Conservation (phyloP, 2,329 filamentous ascomycete genomes). For the Colletotrichum karsti region DNA sequence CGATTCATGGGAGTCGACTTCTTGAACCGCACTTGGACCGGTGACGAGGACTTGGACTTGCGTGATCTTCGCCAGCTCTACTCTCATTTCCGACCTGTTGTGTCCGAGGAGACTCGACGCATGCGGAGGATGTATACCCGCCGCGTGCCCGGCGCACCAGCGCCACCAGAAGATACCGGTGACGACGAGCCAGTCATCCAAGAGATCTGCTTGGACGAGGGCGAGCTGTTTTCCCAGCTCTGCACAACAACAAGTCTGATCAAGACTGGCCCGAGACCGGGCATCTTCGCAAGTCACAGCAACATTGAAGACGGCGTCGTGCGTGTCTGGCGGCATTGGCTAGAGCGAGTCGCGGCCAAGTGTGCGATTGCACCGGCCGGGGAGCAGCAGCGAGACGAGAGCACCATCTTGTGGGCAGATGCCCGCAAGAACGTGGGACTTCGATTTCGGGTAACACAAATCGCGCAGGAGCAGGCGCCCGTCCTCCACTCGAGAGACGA, state of each 20-base stretch:
- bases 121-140: constrained; percentile 35
- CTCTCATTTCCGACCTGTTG: constrained; percentile 74
- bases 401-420: constrained; percentile 73
- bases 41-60: constrained; percentile 32
- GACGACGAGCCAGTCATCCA: constrained; percentile 61
- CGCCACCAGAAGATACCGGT: constrained; percentile 37
- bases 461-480: constrained; percentile 51
- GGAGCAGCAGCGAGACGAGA: constrained; percentile 27
- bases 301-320: constrained; percentile 74
- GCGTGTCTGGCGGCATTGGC: constrained; percentile 78
- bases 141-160: constrained; percentile 35
- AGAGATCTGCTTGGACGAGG: constrained; percentile 71
- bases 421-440: constrained; percentile 70
- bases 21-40: constrained; percentile 50
- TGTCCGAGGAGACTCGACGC: constrained; percentile 59
- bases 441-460: constrained; percentile 65
- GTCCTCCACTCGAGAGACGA: constrained; percentile 67
- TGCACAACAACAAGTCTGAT: constrained; percentile 75
- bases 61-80: constrained; percentile 66
- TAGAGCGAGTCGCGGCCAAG: constrained; percentile 62
- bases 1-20: constrained; percentile 71
- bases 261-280: constrained; percentile 67
- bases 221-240: constrained; percentile 79
- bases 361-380: constrained; percentile 38
- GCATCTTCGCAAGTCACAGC: constrained; percentile 70